Evolutionary conservation across 371 early-diverging fungal genomes (phyloP), one percentile per base, ranked within the genome.

Genomic region (Zancudomyces culisetae): DNA sequence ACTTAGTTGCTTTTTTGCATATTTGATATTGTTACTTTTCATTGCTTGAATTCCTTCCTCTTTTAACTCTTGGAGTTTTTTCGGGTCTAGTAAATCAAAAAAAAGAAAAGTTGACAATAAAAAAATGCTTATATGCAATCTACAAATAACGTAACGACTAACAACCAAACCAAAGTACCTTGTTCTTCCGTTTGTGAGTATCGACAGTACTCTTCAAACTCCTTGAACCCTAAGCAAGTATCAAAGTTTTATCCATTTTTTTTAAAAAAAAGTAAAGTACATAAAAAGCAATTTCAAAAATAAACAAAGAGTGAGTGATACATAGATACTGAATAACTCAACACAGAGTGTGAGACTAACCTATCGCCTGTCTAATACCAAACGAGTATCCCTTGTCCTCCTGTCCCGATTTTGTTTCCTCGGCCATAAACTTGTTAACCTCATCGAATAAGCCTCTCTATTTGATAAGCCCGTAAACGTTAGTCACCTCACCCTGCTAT

Each of bases 21-120:
- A 95, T 51, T 82, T 74, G 42, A 90, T 61, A 13, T 91, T 95
- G 2, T 76, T 79, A 0, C 66, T 59, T 59, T 90, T 94, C 92
- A 95, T 91, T 0, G 66, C 64, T 43, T 84, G 84, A 26, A 85
- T 27, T 1, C 62, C 65, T 1, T 46, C 39, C 6, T 13, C 23
- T 39, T 47, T 55, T 3, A 55, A 50, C 1, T 21, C 2, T 20
- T 56, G 54, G 0, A 35, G 30, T 12, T 42, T 45, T 10, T 6
- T 8, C 1, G 40, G 39, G 0, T 35, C 15, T 35, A 49, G 1
- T 8, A 20, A 18, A 23, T 23, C 15, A 35, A 35, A 35, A 6
- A 15, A 10, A 35, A 35, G 10, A 35, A 35, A 35, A 10, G 35
- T 15, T 10, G 15, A 15, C 35, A 35, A 35, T 10, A 35, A 10